Evolutionary conservation across 2,329 filamentous ascomycete species (phyloP).

Genomic region (Xenosphaeropsis pyriputrescens): DNA sequence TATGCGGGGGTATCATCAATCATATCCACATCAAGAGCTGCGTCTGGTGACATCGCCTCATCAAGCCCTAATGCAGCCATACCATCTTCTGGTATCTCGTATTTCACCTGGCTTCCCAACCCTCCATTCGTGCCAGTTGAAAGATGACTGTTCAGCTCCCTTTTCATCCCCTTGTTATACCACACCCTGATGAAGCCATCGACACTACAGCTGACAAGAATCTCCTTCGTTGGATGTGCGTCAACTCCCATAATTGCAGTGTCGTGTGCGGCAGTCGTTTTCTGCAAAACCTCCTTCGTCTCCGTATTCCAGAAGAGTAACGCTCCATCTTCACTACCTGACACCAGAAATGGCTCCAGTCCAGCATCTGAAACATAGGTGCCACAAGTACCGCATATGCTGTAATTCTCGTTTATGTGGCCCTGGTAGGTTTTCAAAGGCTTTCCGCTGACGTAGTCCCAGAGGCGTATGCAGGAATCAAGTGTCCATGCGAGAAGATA

Average conservation of each 20-base stretch:
- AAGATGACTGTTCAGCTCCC: neutral
- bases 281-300: constrained; percentile 70
- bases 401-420: constrained; percentile 71
- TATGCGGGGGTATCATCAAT: too few species aligned
- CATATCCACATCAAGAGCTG: too few species aligned
- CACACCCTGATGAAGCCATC: constrained; percentile 49
- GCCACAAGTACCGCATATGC: constrained; percentile 74
- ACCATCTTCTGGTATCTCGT: neutral
- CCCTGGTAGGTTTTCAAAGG: constrained; percentile 98
- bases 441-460: constrained; percentile 85
- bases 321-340: constrained; percentile 76
- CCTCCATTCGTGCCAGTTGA: too few species aligned
- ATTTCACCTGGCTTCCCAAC: neutral
- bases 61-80: neutral
- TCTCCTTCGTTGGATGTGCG: constrained; percentile 35
- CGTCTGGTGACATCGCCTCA: neutral
- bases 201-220: constrained; percentile 43
- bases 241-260: constrained; percentile 55
- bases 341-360: constrained; percentile 47
- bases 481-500: constrained; percentile 86
- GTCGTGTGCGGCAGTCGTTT: constrained; percentile 35
- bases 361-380: constrained; percentile 29
- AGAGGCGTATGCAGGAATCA: constrained; percentile 79
- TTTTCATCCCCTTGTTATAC: constrained; percentile 26
- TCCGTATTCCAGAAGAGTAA: constrained; percentile 84